Percentiles rank a stretch among this genome's conserved stretches.
Conservation (phyloP, 306 rosid species). For the Vigna unguiculata region DNA sequence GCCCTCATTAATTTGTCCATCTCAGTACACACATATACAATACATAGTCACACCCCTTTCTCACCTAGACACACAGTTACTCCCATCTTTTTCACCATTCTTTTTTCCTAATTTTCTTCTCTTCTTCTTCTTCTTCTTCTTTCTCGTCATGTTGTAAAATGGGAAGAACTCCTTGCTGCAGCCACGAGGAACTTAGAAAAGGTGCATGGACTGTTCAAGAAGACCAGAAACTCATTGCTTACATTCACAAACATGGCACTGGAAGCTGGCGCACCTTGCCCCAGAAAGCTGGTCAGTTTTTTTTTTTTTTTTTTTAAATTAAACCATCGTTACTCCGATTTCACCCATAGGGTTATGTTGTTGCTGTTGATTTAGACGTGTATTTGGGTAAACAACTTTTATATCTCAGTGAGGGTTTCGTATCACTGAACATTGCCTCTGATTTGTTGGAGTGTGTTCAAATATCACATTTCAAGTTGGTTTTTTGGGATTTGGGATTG, state of each 20-base stretch:
- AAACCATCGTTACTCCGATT: not conserved
- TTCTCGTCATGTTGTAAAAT: conserved; percentile 10
- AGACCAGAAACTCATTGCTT: conserved; percentile 32
- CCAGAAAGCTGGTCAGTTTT: conserved; percentile 28
- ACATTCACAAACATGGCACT: conserved; percentile 32
- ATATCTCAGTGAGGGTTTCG: not conserved
- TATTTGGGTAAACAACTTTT: not conserved
- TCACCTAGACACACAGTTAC: not conserved
- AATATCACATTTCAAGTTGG: no score
- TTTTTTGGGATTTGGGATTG: no score
- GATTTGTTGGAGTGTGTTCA: not conserved
- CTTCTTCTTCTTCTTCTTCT: no score
- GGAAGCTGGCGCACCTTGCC: conserved; percentile 45
- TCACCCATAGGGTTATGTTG: not conserved
- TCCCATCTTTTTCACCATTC: not conserved
- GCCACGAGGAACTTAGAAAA: conserved; percentile 18
- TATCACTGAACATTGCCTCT: not conserved
- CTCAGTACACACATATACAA: not conserved
- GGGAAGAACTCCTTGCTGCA: conserved; percentile 41
- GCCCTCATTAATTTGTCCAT: not conserved
- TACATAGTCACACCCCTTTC: not conserved
- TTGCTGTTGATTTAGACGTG: conserved; percentile 4
- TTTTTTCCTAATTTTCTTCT: no score
- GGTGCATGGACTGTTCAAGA: conserved; percentile 40
- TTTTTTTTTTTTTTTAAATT: not conserved